These are phyloP conservation scores for Ormosia emarginata DNA, from an alignment of 306 rosid genomes.

Conservation along the genomic window DNA sequence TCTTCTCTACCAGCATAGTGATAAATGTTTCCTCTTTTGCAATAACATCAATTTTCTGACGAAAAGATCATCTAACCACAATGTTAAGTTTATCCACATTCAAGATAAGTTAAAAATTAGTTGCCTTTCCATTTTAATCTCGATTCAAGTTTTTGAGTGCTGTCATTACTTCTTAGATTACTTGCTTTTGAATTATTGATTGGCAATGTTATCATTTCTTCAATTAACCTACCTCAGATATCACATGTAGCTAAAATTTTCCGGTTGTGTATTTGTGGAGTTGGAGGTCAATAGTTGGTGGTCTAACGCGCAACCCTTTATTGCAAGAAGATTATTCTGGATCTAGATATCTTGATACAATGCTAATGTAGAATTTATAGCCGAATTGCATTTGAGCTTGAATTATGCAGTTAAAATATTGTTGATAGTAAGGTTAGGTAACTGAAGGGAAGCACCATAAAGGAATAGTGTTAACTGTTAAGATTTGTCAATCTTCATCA, in stretches of 20 bases:
- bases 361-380: not conserved
- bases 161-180: not conserved
- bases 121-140: not conserved
- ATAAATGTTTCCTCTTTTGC: not conserved
- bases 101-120: not conserved
- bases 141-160: not conserved
- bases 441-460: not conserved
- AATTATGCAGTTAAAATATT: not conserved
- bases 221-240: not conserved
- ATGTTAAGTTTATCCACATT: not conserved
- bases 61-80: not conserved
- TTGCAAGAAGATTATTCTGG: not conserved
- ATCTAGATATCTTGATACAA: not conserved
- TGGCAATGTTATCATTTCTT: not conserved
- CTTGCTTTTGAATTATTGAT: not conserved
- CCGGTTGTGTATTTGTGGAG: not conserved
- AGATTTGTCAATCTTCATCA: not conserved
- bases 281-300: not conserved
- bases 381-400: not conserved
- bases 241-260: not conserved
- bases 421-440: not conserved
- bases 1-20: not conserved
- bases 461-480: not conserved
- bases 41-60: not conserved
- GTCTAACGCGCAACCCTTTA: not conserved